These are phyloP conservation scores for Chlorella sorokiniana DNA, from an alignment of 139 green algal genomes.

Conservation along the genomic window DNA sequence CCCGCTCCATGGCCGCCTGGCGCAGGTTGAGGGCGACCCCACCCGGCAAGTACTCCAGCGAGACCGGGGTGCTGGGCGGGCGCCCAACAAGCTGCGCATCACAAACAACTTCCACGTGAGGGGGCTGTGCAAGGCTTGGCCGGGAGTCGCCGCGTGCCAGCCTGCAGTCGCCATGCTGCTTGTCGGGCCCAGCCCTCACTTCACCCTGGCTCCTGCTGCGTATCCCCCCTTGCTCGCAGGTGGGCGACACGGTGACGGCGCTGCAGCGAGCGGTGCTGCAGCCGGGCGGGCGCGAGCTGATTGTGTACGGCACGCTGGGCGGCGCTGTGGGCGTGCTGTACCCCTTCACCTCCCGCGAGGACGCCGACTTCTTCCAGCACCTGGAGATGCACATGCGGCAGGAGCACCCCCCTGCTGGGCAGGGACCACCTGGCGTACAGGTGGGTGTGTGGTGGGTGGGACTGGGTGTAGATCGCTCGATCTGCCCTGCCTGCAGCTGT, in stretches of 20 bases:
- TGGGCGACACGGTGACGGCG: constrained; percentile 87
- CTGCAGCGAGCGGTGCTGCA: constrained; percentile 80
- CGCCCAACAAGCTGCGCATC: constrained; percentile 88
- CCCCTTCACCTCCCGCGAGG: constrained; percentile 86
- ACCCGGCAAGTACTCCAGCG: constrained; percentile 87
- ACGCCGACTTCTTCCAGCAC: constrained; percentile 97
- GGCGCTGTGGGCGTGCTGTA: constrained; percentile 85
- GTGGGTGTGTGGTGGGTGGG: not conserved
- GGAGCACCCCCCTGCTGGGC: constrained; percentile 89
- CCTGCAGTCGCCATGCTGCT: too few species aligned
- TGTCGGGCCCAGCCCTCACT: too few species aligned
- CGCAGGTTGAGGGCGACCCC: constrained; percentile 95
- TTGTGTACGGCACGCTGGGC: constrained; percentile 89
- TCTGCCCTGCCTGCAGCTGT: too few species aligned
- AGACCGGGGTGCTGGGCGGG: constrained; percentile 79
- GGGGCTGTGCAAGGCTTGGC: too few species aligned
- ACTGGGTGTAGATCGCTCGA: too few species aligned
- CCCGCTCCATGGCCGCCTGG: not conserved
- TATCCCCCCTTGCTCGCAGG: not conserved
- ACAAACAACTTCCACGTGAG: constrained; percentile 85
- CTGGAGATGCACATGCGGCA: constrained; percentile 99
- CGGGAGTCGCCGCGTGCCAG: too few species aligned
- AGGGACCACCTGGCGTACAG: constrained; percentile 92
- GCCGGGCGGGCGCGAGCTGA: constrained; percentile 77
- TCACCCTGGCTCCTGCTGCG: not conserved